A percentile compares a stretch with the other conserved stretches of the same genome.
These are phyloP conservation scores for Citrus glauca DNA, from an alignment of 345 rosid species.

Conservation along the genomic window DNA sequence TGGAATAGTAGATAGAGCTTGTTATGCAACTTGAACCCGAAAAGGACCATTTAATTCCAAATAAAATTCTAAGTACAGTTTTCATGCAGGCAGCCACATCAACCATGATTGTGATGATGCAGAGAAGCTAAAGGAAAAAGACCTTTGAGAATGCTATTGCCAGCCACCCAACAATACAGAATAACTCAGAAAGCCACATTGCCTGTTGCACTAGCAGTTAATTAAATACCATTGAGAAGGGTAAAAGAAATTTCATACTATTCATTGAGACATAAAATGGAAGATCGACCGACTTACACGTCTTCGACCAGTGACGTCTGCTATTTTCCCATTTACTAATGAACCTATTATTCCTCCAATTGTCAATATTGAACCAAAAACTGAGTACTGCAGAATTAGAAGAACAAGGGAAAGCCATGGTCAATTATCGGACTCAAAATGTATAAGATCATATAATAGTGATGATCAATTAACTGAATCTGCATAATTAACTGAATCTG, in stretches of 20 bases:
- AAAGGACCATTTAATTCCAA: neutral
- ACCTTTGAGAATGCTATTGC: neutral
- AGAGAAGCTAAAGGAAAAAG: neutral
- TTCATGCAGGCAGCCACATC: neutral
- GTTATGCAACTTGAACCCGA: neutral
- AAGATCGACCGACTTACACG: neutral
- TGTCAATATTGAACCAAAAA: constrained; percentile 33
- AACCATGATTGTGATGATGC: neutral
- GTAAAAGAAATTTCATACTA: neutral
- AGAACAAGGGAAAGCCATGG: neutral
- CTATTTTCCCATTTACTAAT: constrained; percentile 26
- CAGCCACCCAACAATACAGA: neutral
- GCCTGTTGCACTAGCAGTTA: neutral
- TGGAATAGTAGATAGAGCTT: neutral
- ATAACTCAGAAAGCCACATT: neutral
- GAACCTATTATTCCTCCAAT: constrained; percentile 34
- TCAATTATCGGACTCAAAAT: too few species aligned
- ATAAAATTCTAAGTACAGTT: neutral
- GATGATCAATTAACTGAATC: neutral
- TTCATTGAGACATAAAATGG: too few species aligned
- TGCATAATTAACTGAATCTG: too few species aligned
- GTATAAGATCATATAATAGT: neutral
- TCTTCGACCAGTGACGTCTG: constrained; percentile 1
- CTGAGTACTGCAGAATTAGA: neutral
- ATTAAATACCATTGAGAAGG: neutral